phyloP scores from a whole-genome alignment of 2,329 filamentous ascomycete species.

The Exophiala aquamarina region DNA sequence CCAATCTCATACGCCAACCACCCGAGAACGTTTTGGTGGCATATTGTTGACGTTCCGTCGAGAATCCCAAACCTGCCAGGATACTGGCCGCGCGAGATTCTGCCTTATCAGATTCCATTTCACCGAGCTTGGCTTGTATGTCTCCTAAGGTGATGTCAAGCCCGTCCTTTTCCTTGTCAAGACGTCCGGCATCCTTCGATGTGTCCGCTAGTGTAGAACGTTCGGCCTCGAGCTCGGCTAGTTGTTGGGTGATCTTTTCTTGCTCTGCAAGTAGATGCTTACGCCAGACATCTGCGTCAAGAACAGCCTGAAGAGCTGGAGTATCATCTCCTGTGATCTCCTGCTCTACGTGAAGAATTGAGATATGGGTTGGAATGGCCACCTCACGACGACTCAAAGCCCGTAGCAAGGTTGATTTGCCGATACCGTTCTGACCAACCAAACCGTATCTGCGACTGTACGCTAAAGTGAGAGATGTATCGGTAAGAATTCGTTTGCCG shows the following conservation, averaged over 20 bases:
- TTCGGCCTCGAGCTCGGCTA: conserved; percentile 75
- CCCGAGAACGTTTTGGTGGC: conserved; percentile 98
- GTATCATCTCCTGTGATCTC: conserved; percentile 98
- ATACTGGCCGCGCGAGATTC: conserved; percentile 95
- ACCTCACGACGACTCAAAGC: conserved; percentile 92
- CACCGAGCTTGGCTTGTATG: conserved; percentile 84
- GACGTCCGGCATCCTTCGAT: conserved; percentile 77
- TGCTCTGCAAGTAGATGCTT: conserved; percentile 92
- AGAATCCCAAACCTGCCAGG: conserved; percentile 94
- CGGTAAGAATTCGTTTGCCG: conserved; percentile 82
- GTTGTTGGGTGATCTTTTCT: conserved; percentile 75
- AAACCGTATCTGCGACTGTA: conserved; percentile 95
- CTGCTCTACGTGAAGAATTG: conserved; percentile 98
- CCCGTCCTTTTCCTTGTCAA: conserved; percentile 85
- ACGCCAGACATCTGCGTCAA: conserved; percentile 97
- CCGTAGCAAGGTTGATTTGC: conserved; percentile 90
- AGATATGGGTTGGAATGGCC: conserved; percentile 93
- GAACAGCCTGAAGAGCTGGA: conserved; percentile 85
- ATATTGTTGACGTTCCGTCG: conserved; percentile 83
- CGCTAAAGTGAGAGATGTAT: conserved; percentile 85
- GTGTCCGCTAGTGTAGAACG: conserved; percentile 83
- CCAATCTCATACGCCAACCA: conserved; percentile 99
- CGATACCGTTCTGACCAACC: conserved; percentile 99
- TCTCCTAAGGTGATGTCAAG: conserved; percentile 89
- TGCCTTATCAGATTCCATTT: conserved; percentile 99